Evolutionary conservation across 257 asterid species (phyloP).

Genomic region (Solanum stenotomum): DNA sequence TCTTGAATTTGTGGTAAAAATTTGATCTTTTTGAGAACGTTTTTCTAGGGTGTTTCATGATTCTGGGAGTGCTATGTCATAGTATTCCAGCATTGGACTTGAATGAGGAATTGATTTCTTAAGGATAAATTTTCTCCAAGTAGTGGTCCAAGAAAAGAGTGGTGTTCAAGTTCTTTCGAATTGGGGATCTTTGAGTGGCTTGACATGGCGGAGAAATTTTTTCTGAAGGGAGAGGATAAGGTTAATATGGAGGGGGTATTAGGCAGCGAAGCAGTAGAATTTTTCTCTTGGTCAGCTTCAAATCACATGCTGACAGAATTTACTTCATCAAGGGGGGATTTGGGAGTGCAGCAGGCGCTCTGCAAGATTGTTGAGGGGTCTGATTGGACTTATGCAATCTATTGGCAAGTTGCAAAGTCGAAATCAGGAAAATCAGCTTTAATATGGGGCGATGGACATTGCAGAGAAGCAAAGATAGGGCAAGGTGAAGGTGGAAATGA

Average conservation of each 20-base stretch:
- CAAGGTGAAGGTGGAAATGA: conserved; percentile 17
- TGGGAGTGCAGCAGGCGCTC: conserved; percentile 61
- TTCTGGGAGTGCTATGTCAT: neutral
- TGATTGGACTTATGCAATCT: conserved; percentile 82
- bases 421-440: conserved; percentile 92
- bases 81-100: neutral
- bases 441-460: conserved; percentile 95
- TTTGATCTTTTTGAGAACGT: neutral
- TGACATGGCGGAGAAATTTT: conserved; percentile 52
- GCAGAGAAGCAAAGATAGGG: conserved; percentile 36
- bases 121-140: neutral
- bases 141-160: neutral
- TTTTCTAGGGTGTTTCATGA: neutral
- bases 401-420: conserved; percentile 88
- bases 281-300: conserved; percentile 65
- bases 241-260: conserved; percentile 51
- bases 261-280: conserved; percentile 71
- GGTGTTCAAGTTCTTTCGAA: neutral
- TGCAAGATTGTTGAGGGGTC: conserved; percentile 69
- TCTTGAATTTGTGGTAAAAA: neutral
- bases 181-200: conserved; percentile 5
- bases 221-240: conserved; percentile 56
- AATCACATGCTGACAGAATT: conserved; percentile 66
- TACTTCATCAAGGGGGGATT: conserved; percentile 49
- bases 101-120: neutral